phyloP scores from a whole-genome alignment of 1,284 basidiomycete genomes.

The Irpex lacteus region DNA sequence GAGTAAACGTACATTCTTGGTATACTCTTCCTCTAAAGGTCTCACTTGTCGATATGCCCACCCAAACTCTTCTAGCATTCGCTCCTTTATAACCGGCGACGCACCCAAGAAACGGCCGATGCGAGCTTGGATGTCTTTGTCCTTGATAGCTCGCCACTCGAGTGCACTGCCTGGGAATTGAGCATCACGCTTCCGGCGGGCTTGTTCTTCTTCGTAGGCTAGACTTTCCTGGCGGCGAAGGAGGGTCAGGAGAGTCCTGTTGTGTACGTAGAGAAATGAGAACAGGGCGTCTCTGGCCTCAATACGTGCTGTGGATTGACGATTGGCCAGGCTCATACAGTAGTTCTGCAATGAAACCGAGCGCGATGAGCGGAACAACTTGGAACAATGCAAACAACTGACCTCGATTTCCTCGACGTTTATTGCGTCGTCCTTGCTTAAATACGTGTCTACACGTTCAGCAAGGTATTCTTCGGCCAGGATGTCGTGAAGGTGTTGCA shows the following conservation, averaged over 20 bases:
- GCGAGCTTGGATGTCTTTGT: constrained; percentile 47
- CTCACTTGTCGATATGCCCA: constrained; percentile 42
- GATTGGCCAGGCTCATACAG: neutral
- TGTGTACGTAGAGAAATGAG: constrained; percentile 37
- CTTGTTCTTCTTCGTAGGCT: constrained; percentile 28
- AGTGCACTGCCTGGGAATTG: constrained; percentile 47
- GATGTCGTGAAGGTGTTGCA: constrained; percentile 22
- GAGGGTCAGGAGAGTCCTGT: constrained; percentile 36
- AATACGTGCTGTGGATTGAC: neutral
- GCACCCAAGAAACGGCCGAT: constrained; percentile 49
- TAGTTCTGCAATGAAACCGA: neutral
- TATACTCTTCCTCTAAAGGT: constrained; percentile 14
- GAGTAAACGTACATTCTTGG: constrained; percentile 18
- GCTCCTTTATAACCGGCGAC: constrained; percentile 39
- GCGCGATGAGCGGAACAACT: neutral
- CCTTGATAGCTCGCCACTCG: constrained; percentile 40
- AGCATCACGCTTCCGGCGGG: constrained; percentile 36
- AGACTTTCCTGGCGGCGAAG: constrained; percentile 21
- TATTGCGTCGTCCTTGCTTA: constrained; percentile 17
- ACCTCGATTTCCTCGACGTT: constrained; percentile 20
- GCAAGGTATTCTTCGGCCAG: constrained; percentile 25
- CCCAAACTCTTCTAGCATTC: constrained; percentile 44
- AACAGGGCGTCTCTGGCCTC: neutral
- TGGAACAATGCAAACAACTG: neutral
- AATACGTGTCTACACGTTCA: constrained; percentile 21